Percentiles rank a stretch among this genome's conserved stretches.
Evolutionary conservation across 1,139 yeast species (phyloP).

Genomic region (Magnusiomyces magnusii): DNA sequence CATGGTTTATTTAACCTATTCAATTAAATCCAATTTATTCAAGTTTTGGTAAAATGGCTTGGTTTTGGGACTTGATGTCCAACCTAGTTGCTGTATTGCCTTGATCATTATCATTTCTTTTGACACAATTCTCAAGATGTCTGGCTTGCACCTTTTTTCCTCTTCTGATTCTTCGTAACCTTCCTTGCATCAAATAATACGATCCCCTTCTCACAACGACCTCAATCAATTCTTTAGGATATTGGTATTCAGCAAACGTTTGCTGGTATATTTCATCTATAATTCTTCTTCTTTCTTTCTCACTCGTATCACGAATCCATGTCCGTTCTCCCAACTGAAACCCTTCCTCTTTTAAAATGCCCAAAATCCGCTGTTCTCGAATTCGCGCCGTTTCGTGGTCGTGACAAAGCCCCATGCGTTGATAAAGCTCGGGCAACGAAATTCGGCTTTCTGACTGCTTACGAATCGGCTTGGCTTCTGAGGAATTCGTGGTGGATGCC

Average conservation of each 20-base stretch:
- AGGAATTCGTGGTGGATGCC: background rate
- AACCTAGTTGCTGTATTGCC: too few relatives aligned
- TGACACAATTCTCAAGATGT: background rate
- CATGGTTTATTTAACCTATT: too few relatives aligned
- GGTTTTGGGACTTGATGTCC: too few relatives aligned
- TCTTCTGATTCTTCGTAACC: slow-evolving; percentile 61
- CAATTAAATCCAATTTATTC: too few relatives aligned
- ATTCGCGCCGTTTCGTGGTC: slow-evolving; percentile 47
- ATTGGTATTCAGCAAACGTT: slow-evolving; percentile 44
- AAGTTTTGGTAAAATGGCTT: background rate
- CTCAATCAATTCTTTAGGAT: slow-evolving; percentile 50
- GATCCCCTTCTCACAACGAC: slow-evolving; percentile 71
- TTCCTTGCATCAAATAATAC: slow-evolving; percentile 72
- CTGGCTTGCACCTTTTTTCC: slow-evolving; percentile 19
- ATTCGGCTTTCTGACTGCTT: slow-evolving; percentile 46
- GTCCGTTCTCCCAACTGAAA: slow-evolving; percentile 69
- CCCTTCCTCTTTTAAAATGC: slow-evolving; percentile 51
- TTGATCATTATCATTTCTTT: background rate
- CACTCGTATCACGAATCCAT: slow-evolving; percentile 71
- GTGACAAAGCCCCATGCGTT: slow-evolving; percentile 44
- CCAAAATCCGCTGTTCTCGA: slow-evolving; percentile 55
- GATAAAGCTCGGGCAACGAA: slow-evolving; percentile 51
- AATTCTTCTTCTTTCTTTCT: slow-evolving; percentile 43
- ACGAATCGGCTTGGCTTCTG: background rate
- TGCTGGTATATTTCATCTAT: slow-evolving; percentile 44